Evolutionary conservation across 495 filamentous ascomycete genomes (phyloP).

Genomic region (Astrothelium macrocarpum): DNA sequence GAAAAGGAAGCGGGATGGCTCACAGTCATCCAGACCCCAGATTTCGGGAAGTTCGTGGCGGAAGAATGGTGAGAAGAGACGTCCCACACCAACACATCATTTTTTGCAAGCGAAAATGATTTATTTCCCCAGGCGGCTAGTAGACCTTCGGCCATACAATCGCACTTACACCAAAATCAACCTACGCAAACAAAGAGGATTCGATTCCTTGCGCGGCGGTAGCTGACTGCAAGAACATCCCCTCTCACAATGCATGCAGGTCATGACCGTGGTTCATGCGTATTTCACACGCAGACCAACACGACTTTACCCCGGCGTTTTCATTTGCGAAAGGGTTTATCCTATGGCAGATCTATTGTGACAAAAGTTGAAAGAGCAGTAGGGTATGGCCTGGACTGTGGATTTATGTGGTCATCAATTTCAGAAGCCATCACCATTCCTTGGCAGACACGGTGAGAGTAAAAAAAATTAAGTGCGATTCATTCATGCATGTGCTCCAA

Average conservation of each 20-base stretch:
- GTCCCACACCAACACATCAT: not conserved
- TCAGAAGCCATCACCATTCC: not conserved
- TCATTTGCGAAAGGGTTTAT: not conserved
- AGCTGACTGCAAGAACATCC: not conserved
- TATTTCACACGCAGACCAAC: not conserved
- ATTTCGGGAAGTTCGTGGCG: not conserved
- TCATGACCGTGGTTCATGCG: not conserved
- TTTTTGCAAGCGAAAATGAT: not conserved
- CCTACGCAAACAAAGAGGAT: not conserved
- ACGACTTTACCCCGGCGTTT: not conserved
- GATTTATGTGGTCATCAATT: not conserved
- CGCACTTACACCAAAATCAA: not conserved
- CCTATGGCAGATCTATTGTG: not conserved
- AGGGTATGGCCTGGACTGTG: not conserved
- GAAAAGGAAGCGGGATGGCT: not conserved
- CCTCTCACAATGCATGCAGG: not conserved
- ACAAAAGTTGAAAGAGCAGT: not conserved
- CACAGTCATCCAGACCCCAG: not conserved
- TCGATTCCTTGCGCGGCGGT: not conserved
- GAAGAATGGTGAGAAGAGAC: not conserved
- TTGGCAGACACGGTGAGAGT: not conserved
- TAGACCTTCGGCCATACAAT: not conserved
- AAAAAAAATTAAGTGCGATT: not conserved
- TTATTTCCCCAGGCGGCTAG: not conserved
- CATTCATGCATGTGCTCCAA: not conserved